Evolutionary conservation across 352 stramenopile species (phyloP), one percentile per base, ranked within the genome.

Genomic region (Thalassiosira exigua): DNA sequence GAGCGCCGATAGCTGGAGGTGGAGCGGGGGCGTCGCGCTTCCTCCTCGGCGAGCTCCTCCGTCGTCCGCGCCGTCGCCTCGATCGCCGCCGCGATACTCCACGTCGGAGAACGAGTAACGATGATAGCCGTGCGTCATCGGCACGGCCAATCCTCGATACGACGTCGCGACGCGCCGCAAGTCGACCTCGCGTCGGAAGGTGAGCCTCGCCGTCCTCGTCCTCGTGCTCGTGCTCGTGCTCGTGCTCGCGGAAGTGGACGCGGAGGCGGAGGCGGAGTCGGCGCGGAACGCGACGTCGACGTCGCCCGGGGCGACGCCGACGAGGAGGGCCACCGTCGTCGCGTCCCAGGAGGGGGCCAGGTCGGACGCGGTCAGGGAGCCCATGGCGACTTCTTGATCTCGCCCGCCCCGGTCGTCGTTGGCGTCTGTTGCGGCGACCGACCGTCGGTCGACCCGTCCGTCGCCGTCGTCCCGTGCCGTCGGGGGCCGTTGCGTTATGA

Each of bases 91-190:
- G 4, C 48, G 17, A 22, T 64, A 29, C 33, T 29, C 4, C 53
- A 57, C 58, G 36, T 41, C 58, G 7, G 21, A 53, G 36, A 68
- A 68, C 9, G n/a, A 36, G 33, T 68, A 68, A 54, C 56, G 56
- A 54, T 68, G 58, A 68, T 68, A 68, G 9, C 58, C 58, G 30
- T 68, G 58, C 9, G 58, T 68, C 58, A 68, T 68, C 11, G 58
- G 58, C 9, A 68, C 41, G 42, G 41, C 58, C 22, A 57, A 7
- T n/a, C 58, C 58, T 4, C 56, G 33, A 36, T 54, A 56, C 21
- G 17, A 56, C 21, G 17, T 5, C 17, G 56, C 24, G 39, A 54
- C 56, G 4, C 14, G 30, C 11, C 30, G 36, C 42, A 27, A 36
- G 19, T 58, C 2, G 4, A 3, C 5, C n/a, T 32, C n/a, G 17